A percentile compares a stretch with the other conserved stretches of the same genome.
These are phyloP conservation scores for Abelmoschus esculentus DNA, from an alignment of 345 rosid species.

Conservation along the genomic window DNA sequence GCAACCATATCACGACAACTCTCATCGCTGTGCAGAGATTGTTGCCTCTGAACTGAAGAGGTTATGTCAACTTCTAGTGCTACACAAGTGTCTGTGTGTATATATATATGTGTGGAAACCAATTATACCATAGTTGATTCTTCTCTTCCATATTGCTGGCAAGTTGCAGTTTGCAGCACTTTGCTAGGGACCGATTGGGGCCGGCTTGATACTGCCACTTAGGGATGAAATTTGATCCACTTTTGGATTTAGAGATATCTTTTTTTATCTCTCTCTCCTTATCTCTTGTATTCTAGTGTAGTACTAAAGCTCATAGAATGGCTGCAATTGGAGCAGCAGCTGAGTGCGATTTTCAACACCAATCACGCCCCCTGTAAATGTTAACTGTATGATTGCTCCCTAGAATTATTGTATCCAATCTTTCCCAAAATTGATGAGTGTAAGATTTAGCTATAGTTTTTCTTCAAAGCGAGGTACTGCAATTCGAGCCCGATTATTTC, in stretches of 20 bases:
- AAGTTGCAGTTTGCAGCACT: neutral
- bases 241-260: neutral
- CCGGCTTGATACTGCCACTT: neutral
- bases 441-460: too few species aligned
- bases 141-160: neutral
- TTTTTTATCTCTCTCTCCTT: neutral
- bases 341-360: neutral
- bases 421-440: neutral
- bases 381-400: neutral
- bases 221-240: neutral
- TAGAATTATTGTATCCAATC: neutral
- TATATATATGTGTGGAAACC: neutral
- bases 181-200: neutral
- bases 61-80: neutral
- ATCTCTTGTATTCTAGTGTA: neutral
- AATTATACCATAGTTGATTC: neutral
- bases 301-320: neutral
- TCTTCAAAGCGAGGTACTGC: neutral
- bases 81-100: neutral
- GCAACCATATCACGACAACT: neutral
- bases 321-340: neutral
- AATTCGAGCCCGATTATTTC: neutral
- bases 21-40: conserved; percentile 3
- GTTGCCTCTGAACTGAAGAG: neutral
- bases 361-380: neutral